Evolutionary conservation across 108 stramenopile genomes (phyloP), one percentile per base, ranked within the genome.

Genomic region (Pinguiococcus pyrenoidosus): DNA sequence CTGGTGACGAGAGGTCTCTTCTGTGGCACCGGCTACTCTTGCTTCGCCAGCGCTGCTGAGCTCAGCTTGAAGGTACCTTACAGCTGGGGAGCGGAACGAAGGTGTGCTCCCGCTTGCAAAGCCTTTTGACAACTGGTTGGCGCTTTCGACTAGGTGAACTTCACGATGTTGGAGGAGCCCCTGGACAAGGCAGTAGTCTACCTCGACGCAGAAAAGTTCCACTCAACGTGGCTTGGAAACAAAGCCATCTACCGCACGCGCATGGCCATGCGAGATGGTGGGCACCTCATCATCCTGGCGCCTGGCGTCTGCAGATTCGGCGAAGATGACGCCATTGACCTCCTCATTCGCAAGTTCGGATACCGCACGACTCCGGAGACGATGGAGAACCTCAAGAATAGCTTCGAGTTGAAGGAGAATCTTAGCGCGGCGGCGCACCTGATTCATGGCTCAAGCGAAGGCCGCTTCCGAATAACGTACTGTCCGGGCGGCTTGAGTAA

Each of bases 141-240:
- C n/a, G n/a, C n/a, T n/a, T n/a, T n/a, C n/a, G n/a, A n/a, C n/a
- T n/a, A n/a, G 37, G 82, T 85, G 22, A 90, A 93, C 64, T 93
- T 93, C 55, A 80, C 83, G 43, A 48, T 89, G 51, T 37, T 90
- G 37, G 79, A 85, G 0, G 72, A 59, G 14, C 51, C 84, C 8
- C 76, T 82, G 4, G 59, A 53, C 33, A 86, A 81, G 51, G 72
- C 27, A 32, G 85, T 93, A 0, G 87, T 83, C 5, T 83, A 80
- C 54, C 52, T 93, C 34, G 89, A 93, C 49, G 63, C 63, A 29
- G 68, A 82, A 17, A 87, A 90, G 54, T 93, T 90, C 67, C 85
- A 84, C 52, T 84, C 88, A 7, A 93, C 88, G 8, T 93, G 92
- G 92, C 38, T 93, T 40, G 92, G 88, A 5, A 90, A 90, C 73